phyloP scores from a whole-genome alignment of 306 rosid genomes.

The Corylus americana region DNA sequence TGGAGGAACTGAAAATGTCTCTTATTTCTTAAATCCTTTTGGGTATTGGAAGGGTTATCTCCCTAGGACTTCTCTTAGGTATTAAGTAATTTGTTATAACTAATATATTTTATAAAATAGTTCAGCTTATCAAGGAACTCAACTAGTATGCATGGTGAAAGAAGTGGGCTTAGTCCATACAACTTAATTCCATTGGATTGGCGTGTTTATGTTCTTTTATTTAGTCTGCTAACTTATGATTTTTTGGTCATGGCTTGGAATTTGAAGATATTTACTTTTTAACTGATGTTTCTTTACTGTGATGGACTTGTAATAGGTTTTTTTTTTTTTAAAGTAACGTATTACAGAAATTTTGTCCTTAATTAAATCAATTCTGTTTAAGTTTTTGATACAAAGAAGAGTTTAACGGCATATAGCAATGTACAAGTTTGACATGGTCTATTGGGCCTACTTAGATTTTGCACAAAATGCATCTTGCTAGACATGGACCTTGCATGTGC shows the following conservation, averaged over 20 bases:
- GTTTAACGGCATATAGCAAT: too few relatives aligned
- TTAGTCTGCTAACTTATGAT: background rate
- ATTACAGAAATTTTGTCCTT: background rate
- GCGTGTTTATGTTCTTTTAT: background rate
- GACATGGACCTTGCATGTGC: background rate
- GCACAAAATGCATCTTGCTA: too few relatives aligned
- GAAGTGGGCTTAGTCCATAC: background rate
- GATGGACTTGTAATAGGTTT: background rate
- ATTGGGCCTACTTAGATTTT: background rate
- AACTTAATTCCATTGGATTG: background rate
- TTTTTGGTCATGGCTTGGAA: background rate
- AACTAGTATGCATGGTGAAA: background rate
- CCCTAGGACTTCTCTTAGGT: background rate
- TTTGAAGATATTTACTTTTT: background rate
- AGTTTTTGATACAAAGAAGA: too few relatives aligned
- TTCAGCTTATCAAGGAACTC: background rate
- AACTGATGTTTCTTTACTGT: background rate
- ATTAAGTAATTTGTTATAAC: background rate
- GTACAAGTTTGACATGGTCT: background rate
- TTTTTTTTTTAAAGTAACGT: background rate
- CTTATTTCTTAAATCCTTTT: background rate
- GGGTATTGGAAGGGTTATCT: background rate
- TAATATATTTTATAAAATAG: background rate
- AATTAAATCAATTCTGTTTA: background rate
- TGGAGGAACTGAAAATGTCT: background rate